Evolutionary conservation across 805 yeast genomes (phyloP), one percentile per base, ranked within the genome.

Genomic region (Saturnispora sekii): DNA sequence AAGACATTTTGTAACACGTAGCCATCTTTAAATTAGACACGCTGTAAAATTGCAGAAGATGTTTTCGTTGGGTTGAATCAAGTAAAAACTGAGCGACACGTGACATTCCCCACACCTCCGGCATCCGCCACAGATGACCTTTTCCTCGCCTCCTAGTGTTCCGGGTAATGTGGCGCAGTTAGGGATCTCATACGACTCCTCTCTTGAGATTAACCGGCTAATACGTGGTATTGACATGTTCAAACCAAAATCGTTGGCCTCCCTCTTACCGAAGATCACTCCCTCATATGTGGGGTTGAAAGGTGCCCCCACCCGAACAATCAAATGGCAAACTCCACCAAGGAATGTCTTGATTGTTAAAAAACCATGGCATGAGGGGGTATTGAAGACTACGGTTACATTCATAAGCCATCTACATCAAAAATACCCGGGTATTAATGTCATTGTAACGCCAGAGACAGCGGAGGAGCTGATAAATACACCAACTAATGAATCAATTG

Each of bases 341-440:
- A 76, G 77, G 48, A 90, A 89, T 58, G 76, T 90, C 9, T 72
- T 82, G 44, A 68, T 90, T 14, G 85, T 86, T 29, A 89, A 88
- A 63, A 90, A 90, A 58, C 96, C 96, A 1, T 77, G 84, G 80
- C 76, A 85, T 41, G 60, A 65, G 2, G 64, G 67, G 8, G 94
- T 86, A 3, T 68, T 80, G 11, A 64, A 67, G 6, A 87, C 93
- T 4, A 76, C 82, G 76, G 70, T 77, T 7, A 67, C 68, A 38
- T 81, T 89, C 50, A 74, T 88, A 15, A 62, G 69, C 5, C 81
- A 77, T 54, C 51, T 88, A 8, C 77, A 79, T 51, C 63, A 65
- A 5, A 65, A 71, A 9, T 84, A 85, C 58, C 89, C 90, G 0
- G 46, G 49, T n/a, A 72, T 87, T 35, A 88, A 87, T 51, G 77